Percentiles rank a stretch among this genome's conserved stretches.
phyloP scores from a whole-genome alignment of 768 basidiomycete genomes.

The Lactarius pseudohatsudake region DNA sequence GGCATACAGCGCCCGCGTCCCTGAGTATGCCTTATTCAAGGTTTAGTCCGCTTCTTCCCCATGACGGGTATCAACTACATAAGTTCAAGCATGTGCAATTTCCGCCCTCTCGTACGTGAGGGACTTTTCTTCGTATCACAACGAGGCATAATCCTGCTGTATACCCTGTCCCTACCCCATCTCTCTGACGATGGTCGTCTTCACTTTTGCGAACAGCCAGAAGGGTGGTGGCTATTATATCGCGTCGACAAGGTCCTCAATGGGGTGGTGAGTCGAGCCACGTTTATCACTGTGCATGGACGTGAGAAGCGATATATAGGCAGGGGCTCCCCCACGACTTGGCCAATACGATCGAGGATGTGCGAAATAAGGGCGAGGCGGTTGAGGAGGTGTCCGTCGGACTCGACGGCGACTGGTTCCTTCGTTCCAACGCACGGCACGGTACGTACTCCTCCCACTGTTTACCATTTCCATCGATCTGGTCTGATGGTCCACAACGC shows the following conservation, averaged over 20 bases:
- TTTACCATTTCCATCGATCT: neutral
- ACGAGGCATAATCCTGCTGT: neutral
- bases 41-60: neutral
- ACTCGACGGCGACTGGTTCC: constrained; percentile 24
- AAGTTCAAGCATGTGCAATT: neutral
- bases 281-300: neutral
- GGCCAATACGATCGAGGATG: constrained; percentile 10
- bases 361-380: constrained; percentile 8
- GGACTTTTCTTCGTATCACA: neutral
- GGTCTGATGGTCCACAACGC: neutral
- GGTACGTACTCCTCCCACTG: constrained; percentile 10
- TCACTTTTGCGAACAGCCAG: constrained; percentile 1
- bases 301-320: neutral
- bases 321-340: constrained; percentile 19
- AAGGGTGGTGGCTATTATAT: constrained; percentile 12
- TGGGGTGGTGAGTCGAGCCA: constrained; percentile 19
- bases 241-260: neutral
- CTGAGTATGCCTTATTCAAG: neutral
- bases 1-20: constrained; percentile 4
- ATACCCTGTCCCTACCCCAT: neutral
- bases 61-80: neutral
- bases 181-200: constrained; percentile 10
- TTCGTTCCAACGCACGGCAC: constrained; percentile 15
- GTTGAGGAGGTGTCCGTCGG: constrained; percentile 18
- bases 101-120: neutral